Evolutionary conservation across 768 basidiomycete genomes (phyloP).

Genomic region (Mrakia blollopis): DNA sequence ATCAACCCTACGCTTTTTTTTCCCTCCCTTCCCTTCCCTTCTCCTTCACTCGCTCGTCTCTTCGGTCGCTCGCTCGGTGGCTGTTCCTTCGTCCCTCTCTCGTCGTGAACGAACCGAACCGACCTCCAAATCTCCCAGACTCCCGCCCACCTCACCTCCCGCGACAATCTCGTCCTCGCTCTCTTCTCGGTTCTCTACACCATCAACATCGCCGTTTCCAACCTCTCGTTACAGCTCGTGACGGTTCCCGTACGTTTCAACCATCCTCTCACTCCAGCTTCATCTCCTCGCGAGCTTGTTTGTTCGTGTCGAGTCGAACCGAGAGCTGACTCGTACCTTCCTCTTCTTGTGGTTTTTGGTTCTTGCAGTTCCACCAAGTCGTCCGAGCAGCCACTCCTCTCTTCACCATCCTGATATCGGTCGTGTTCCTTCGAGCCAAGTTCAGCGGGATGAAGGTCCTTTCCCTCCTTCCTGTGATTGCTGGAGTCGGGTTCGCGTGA

Average conservation of each 20-base stretch:
- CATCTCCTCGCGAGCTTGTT: background rate
- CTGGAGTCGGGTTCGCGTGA: slow-evolving; percentile 86
- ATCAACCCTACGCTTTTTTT: background rate
- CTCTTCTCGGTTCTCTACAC: slow-evolving; percentile 88
- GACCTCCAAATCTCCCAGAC: slow-evolving; percentile 43
- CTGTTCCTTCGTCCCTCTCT: too few species aligned
- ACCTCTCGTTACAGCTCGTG: slow-evolving; percentile 79
- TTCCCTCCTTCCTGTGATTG: slow-evolving; percentile 75
- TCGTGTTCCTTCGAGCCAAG: slow-evolving; percentile 59
- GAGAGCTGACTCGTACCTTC: background rate
- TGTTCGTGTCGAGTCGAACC: background rate
- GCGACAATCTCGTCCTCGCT: slow-evolving; percentile 60
- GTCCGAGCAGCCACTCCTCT: slow-evolving; percentile 87
- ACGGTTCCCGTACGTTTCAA: slow-evolving; percentile 50
- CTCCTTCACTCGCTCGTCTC: too few species aligned
- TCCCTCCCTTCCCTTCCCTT: background rate
- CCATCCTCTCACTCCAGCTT: too few species aligned
- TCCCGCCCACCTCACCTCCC: slow-evolving; percentile 53
- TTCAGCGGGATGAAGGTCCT: slow-evolving; percentile 61
- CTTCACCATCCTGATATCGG: slow-evolving; percentile 78
- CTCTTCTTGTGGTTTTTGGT: too few species aligned
- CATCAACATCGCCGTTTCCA: slow-evolving; percentile 90
- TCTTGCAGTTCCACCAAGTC: slow-evolving; percentile 85
- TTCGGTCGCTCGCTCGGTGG: too few species aligned
- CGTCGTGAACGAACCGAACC: too few species aligned